Conservation (phyloP, 1,284 basidiomycete genomes). For the Thecaphora thlaspeos region DNA sequence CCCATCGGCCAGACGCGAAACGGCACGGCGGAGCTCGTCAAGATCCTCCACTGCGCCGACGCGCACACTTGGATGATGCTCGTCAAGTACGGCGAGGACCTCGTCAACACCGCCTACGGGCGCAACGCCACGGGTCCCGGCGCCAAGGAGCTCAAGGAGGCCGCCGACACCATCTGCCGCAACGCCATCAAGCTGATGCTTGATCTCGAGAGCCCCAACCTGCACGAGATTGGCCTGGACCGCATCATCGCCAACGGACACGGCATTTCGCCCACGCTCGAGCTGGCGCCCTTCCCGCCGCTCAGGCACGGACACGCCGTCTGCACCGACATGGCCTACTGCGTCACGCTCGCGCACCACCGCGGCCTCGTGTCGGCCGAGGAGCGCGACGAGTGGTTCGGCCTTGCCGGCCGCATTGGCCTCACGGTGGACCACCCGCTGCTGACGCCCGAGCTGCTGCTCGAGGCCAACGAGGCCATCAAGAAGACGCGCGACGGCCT, state of each 20-base stretch:
- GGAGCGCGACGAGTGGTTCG: constrained; percentile 61
- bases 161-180: constrained; percentile 58
- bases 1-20: constrained; percentile 61
- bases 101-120: constrained; percentile 61
- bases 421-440: constrained; percentile 60
- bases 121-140: constrained; percentile 56
- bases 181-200: constrained; percentile 61
- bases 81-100: constrained; percentile 60
- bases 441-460: constrained; percentile 59
- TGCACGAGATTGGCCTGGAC: constrained; percentile 62
- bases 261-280: constrained; percentile 61
- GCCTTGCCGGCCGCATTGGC: constrained; percentile 58
- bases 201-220: constrained; percentile 61
- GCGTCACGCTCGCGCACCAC: constrained; percentile 59
- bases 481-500: constrained; percentile 61
- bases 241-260: constrained; percentile 62
- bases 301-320: constrained; percentile 60
- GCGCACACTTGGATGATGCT: constrained; percentile 60
- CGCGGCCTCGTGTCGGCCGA: constrained; percentile 59
- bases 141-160: constrained; percentile 57
- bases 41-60: constrained; percentile 61
- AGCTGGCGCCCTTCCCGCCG: constrained; percentile 53
- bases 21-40: constrained; percentile 61
- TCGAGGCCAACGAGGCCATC: constrained; percentile 59
- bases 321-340: constrained; percentile 61